Evolutionary conservation across 352 stramenopile species (phyloP), one percentile per base, ranked within the genome.

Genomic region (Blastocystis sp.): DNA sequence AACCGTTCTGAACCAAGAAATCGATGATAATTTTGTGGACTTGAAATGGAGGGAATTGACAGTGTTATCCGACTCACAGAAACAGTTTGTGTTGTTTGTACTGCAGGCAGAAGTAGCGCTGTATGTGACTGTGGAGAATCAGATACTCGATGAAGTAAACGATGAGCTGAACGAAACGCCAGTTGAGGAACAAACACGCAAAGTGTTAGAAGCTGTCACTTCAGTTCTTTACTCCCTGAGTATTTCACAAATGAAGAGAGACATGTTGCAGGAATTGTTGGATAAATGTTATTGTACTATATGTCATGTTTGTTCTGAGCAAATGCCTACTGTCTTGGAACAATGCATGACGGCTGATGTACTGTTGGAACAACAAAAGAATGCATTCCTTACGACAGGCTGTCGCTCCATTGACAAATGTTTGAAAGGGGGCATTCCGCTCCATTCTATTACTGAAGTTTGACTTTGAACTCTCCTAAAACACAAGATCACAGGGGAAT

Each of bases 381-480:
- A 8, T 20, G 37, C 37, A n/a, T 85, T 66, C 16, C 5, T 85
- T 5, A 85, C 73, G 4, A 69, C 73, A 13, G 73, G 73, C 1
- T 85, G 73, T 47, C 3, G 20, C 34, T 85, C 73, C 24, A 85
- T 85, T 85, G 73, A 85, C 55, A 56, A 45, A 11, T 85, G 73
- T 45, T 45, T 85, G 73, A 85, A 85, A 45, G 73, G 73, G 30
- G 73, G 73, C 16, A 55, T 85, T 54, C 30, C 55, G n/a, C 30
- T 53, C 3, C 16, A 66, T 37, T 53, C 47, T 24, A 85, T 85
- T 66, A 85, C 11, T 5, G 73, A 85, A 24, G 73, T 68, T 45
- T 56, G 70, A 18, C 4, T 50, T 18, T 5, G 2, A 16, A 45
- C 9, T 37, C 8, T 85, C 26, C 53, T n/a, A 43, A 24, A 13